A percentile compares a stretch with the other conserved stretches of the same genome.
Conservation (phyloP, 306 rosid species). For the Gleditsia sinensis region DNA sequence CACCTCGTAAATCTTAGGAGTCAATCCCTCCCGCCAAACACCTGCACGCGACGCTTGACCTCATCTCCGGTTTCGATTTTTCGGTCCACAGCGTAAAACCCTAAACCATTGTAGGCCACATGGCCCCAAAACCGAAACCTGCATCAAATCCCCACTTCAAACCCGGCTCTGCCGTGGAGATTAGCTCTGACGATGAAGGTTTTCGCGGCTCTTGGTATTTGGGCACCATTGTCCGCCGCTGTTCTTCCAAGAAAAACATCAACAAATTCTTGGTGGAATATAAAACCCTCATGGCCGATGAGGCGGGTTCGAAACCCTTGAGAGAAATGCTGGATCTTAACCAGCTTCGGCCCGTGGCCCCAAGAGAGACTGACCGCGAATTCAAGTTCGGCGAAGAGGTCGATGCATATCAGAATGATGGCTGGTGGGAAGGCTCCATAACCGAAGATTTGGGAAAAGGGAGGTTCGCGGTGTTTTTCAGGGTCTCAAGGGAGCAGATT, state of each 20-base stretch:
- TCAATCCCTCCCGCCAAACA: neutral
- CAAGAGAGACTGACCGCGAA: slow-evolving; percentile 21
- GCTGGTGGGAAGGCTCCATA: slow-evolving; percentile 70
- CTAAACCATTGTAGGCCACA: neutral
- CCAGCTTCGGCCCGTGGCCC: slow-evolving; percentile 55
- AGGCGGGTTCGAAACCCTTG: slow-evolving; percentile 32
- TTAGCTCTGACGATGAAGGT: slow-evolving; percentile 56
- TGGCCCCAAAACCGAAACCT: slow-evolving; percentile 24
- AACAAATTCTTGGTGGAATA: slow-evolving; percentile 46
- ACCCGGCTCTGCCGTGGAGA: slow-evolving; percentile 47
- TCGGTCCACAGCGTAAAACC: neutral
- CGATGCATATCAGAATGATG: slow-evolving; percentile 58
- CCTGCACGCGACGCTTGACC: neutral
- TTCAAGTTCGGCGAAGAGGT: slow-evolving; percentile 61
- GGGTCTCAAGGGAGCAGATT: slow-evolving; percentile 51
- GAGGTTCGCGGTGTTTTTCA: slow-evolving; percentile 50
- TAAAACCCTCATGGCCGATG: slow-evolving; percentile 43
- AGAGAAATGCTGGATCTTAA: slow-evolving; percentile 34
- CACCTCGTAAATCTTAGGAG: too few species aligned
- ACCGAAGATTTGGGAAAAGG: slow-evolving; percentile 34
- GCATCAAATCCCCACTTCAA: slow-evolving; percentile 17
- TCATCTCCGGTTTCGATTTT: neutral
- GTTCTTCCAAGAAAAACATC: neutral
- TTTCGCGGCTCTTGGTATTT: slow-evolving; percentile 63
- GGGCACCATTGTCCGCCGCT: slow-evolving; percentile 44